Base-by-base conservation (phyloP, 2,329 filamentous ascomycete species). In the Phialocephala sp. region DNA sequence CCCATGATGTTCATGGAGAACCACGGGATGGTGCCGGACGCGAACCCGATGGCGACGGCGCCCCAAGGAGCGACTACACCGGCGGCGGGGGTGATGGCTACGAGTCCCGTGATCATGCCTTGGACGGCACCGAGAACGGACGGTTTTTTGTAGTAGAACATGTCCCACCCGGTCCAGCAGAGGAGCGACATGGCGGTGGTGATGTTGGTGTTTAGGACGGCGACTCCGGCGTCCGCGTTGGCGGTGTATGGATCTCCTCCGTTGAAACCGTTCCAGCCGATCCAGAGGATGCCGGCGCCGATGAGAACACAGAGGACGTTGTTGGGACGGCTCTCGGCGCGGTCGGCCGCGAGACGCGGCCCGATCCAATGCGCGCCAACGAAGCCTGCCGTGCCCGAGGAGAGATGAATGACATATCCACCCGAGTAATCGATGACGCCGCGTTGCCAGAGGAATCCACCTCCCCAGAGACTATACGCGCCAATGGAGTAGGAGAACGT, bases 191-290 rank as follows among this genome's bases (percentile, higher is more conserved):
- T 79, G 27, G 82, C 81, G 8, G 82, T 82, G 69, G 76, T 79
- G 58, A 84, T 75, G 67, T 84, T 84, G 36, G 82, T 84, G 72
- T 84, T 84, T 39, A 84, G 76, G 14, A 84, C 82, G 4, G 82
- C 82, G 8, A 80, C 81, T 63, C 82, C 82, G 5, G 82, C 82
- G 71, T 84, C 82, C 8, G 82, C 79, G 50, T 76, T 80, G 9
- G 82, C 82, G 11, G 80, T 75, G 68, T 84, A 84, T n/a, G 82
- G 82, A 72, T 83, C 82, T 70, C 82, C 81, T 54, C 82, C 82
- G 66, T 84, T 84, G 77, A 84, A 84, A 47, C 82, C 82, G 71
- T 84, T 84, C 82, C 82, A 84, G 65, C 82, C 82, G 32, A 83
- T 77, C 82, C 82, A 84, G 39, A 84, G 79, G 41, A 84, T 80